Evolutionary conservation across 139 green algal genomes (phyloP), one percentile per base, ranked within the genome.

Genomic region (Gonium pectorale): DNA sequence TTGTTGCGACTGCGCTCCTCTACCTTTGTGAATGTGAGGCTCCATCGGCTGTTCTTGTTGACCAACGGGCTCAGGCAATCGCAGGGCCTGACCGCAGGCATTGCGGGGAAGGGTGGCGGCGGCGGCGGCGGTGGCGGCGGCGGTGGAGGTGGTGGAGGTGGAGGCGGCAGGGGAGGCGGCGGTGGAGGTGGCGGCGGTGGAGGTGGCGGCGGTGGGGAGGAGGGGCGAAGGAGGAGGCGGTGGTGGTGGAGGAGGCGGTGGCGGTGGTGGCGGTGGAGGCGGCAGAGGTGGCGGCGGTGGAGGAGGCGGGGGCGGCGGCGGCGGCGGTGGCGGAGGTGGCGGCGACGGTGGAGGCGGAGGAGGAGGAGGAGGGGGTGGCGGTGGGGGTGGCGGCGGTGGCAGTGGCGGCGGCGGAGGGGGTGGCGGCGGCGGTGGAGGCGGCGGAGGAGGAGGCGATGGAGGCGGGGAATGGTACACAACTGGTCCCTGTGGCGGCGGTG

Each of bases 31-130:
- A 67, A 90, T 19, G 37, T 66, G 29, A 90, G 13, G 46, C 49
- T 37, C 87, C 87, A 90, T 60, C 70, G 67, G 68, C 38, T 86
- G 81, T 44, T 75, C 59, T 59, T 83, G 54, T 80, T 60, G n/a
- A 60, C 64, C n/a, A 90, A 60, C 6, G 87, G 87, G 69, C 81
- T 88, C 3, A 90, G 75, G 81, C 87, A 90, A 49, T 90, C 75
- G 68, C 87, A 90, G 37, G 21, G 26, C 0, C 24, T 0, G 54
- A 17, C 41, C 19, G 11, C 17, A 4, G 85, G 77, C 1, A 41
- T 4, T 22, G 31, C 49, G 3, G 72, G 72, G 66, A 81, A 73
- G 17, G 75, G 84, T 21, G 75, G 75, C 0, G 73, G 73, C 29
- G 74, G 83, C 22, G 75, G 75, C 17, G 59, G 59, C 0, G 75